These are phyloP conservation scores for Globisporangium camurandrum DNA, from an alignment of 352 stramenopile species.

Conservation along the genomic window DNA sequence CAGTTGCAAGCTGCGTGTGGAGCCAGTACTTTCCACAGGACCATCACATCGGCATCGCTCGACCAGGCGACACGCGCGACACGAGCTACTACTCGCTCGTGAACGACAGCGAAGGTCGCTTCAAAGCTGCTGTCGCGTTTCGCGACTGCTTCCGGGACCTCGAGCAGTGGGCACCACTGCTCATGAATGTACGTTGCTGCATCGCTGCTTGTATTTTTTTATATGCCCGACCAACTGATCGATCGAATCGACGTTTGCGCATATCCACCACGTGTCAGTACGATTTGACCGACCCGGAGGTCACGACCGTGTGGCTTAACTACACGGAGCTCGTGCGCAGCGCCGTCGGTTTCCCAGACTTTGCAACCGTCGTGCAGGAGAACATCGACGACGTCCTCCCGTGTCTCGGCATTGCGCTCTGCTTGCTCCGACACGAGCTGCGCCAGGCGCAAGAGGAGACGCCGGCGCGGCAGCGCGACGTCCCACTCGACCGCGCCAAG, in stretches of 20 bases:
- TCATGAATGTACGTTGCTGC: conserved; percentile 22
- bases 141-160: conserved; percentile 43
- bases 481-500: conserved; percentile 44
- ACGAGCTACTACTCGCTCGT: conserved; percentile 39
- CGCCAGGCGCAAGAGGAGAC: conserved; percentile 45
- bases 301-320: conserved; percentile 43
- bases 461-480: conserved; percentile 21
- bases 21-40: conserved; percentile 72
- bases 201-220: too few relatives aligned
- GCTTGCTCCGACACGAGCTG: conserved; percentile 53
- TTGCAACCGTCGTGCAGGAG: conserved; percentile 43
- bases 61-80: conserved; percentile 32
- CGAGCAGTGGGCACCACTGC: conserved; percentile 40
- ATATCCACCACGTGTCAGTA: too few relatives aligned
- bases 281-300: conserved; percentile 37
- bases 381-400: conserved; percentile 52
- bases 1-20: conserved; percentile 60
- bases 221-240: too few relatives aligned
- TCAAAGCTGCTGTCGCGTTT: conserved; percentile 49
- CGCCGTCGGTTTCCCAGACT: conserved; percentile 33
- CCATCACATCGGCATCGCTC: conserved; percentile 35
- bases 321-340: conserved; percentile 42
- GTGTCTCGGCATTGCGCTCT: conserved; percentile 59
- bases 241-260: too few relatives aligned
- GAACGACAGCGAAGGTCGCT: conserved; percentile 42